Percentiles rank a stretch among this genome's conserved stretches.
Evolutionary conservation across 257 asterid species (phyloP).

Genomic region (Jacaranda mimosifolia): DNA sequence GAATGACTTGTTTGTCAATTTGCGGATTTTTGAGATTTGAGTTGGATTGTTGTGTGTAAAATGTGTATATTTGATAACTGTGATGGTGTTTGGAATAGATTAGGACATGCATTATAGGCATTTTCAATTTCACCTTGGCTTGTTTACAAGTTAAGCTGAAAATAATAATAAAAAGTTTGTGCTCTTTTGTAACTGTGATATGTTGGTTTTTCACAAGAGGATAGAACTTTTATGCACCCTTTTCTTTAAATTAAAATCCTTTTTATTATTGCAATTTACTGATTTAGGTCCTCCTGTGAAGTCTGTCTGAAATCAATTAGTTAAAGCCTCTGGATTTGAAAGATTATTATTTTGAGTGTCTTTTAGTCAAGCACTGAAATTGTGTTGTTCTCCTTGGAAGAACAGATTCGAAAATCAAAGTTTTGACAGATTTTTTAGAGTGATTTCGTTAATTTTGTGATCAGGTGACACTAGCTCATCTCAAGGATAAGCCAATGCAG

Average conservation of each 20-base stretch:
- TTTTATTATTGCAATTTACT: background rate
- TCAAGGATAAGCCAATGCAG: slow-evolving; percentile 86
- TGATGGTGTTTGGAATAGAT: slow-evolving; percentile 19
- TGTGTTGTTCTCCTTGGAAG: slow-evolving; percentile 8
- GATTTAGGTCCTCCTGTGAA: background rate
- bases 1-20: slow-evolving; percentile 25
- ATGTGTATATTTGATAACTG: slow-evolving; percentile 22
- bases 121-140: slow-evolving; percentile 18
- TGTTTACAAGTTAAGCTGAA: slow-evolving; percentile 22
- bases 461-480: slow-evolving; percentile 92
- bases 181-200: background rate
- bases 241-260: background rate
- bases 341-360: background rate
- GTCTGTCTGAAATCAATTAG: background rate
- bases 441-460: slow-evolving; percentile 35
- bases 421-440: slow-evolving; percentile 15
- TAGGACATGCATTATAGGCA: slow-evolving; percentile 9
- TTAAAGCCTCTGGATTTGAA: background rate
- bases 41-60: slow-evolving; percentile 18
- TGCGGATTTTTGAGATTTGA: slow-evolving; percentile 9
- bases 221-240: background rate
- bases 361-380: slow-evolving; percentile 12
- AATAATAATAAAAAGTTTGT: background rate
- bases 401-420: slow-evolving; percentile 1
- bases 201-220: slow-evolving; percentile 11